These are phyloP conservation scores for Leccinum proximum DNA, from an alignment of 1,284 basidiomycete species.

Conservation along the genomic window DNA sequence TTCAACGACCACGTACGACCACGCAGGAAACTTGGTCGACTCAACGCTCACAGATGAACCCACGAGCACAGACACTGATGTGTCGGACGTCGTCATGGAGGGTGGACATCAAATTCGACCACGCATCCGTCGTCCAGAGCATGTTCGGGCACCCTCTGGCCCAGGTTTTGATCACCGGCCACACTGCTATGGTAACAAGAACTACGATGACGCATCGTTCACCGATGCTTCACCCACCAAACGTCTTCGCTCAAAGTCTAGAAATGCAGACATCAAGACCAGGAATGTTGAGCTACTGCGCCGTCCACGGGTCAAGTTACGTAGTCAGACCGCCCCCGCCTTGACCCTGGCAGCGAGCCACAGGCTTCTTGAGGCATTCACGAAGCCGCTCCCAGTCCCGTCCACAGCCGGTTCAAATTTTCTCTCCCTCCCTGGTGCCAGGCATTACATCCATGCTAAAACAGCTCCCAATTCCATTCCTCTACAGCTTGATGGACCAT, in stretches of 20 bases:
- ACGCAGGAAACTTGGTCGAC: neutral
- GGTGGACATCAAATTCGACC: neutral
- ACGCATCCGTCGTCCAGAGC: neutral
- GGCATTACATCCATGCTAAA: too few species aligned
- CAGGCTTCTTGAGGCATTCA: too few species aligned
- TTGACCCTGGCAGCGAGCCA: too few species aligned
- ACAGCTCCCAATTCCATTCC: too few species aligned
- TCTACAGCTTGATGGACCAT: too few species aligned
- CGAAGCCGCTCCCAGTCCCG: too few species aligned
- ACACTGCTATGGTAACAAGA: neutral
- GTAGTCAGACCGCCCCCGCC: neutral
- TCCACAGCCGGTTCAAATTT: too few species aligned
- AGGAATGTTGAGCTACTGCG: neutral
- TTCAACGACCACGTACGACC: neutral
- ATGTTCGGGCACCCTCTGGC: neutral
- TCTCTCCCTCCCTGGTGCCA: too few species aligned
- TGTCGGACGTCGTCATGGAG: neutral
- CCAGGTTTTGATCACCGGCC: neutral
- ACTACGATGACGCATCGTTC: neutral
- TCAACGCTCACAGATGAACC: neutral
- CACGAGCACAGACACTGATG: neutral
- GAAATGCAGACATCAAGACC: neutral
- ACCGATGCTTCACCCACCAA: neutral
- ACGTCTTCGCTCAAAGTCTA: neutral
- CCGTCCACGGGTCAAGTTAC: neutral